Evolutionary conservation across 352 stramenopile species (phyloP).

Genomic region (Phytophthora podocarpi): DNA sequence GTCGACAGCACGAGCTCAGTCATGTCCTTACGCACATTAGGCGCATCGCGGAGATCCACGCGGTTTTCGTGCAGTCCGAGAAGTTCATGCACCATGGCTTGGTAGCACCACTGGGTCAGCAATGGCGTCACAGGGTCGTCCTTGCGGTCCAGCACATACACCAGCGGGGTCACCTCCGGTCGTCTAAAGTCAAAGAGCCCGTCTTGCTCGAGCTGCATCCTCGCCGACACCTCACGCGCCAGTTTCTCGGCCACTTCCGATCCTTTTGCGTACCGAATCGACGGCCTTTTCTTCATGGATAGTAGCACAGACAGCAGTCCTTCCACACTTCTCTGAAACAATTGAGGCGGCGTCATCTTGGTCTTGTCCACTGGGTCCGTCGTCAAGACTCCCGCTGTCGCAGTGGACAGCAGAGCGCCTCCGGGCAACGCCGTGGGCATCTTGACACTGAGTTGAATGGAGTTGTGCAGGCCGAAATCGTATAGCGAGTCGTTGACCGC

Average conservation of each 20-base stretch:
- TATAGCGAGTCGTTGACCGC: conserved; percentile 98
- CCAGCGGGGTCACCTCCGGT: conserved; percentile 74
- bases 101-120: conserved; percentile 98
- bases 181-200: conserved; percentile 98
- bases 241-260: conserved; percentile 94
- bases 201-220: conserved; percentile 94
- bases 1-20: conserved; percentile 97
- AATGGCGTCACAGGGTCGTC: conserved; percentile 99
- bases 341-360: conserved; percentile 30
- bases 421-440: conserved; percentile 30
- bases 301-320: conserved; percentile 95
- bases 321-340: conserved; percentile 94
- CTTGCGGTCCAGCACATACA: conserved; percentile 97
- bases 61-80: conserved; percentile 98
- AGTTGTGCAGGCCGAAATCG: conserved; percentile 93
- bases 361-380: conserved; percentile 40
- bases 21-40: conserved; percentile 96
- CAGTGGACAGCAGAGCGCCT: conserved; percentile 35
- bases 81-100: conserved; percentile 99
- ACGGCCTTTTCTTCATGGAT: conserved; percentile 95
- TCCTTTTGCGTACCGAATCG: conserved; percentile 95
- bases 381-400: conserved; percentile 56
- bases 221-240: conserved; percentile 92
- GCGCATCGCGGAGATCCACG: conserved; percentile 94
- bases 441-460: conserved; percentile 58